Percentiles rank a stretch among this genome's conserved stretches.
Conservation (phyloP, 257 asterid genomes). For the Fraxinus cuspidata region DNA sequence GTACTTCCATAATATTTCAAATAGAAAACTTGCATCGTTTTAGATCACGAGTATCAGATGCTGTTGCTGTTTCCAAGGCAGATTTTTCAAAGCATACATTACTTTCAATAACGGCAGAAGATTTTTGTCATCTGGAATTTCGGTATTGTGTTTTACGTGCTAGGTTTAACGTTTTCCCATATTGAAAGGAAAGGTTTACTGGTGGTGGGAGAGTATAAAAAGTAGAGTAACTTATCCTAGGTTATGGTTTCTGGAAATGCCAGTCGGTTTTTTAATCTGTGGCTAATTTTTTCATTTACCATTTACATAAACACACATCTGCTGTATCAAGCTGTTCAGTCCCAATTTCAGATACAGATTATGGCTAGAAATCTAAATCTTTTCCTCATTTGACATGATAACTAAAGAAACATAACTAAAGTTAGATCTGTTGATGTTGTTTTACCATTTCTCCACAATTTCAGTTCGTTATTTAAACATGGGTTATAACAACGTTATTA, state of each 20-base stretch:
- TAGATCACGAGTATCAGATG: background rate
- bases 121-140: background rate
- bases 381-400: background rate
- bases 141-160: background rate
- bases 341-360: background rate
- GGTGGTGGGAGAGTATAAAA: background rate
- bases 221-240: background rate
- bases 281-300: background rate
- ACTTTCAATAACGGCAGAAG: background rate
- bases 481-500: background rate
- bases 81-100: background rate
- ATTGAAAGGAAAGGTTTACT: background rate
- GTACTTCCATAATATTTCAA: background rate
- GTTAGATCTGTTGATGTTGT: constrained; percentile 2
- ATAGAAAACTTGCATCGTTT: background rate
- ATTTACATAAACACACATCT: background rate
- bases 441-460: background rate
- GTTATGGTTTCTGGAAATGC: background rate
- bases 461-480: constrained; percentile 16
- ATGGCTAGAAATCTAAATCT: background rate
- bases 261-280: background rate
- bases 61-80: background rate
- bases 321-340: constrained; percentile 2
- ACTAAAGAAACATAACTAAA: background rate
- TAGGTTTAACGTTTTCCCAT: background rate